Conservation (phyloP, 1,139 yeast species). For the Blastobotrys apis region DNA sequence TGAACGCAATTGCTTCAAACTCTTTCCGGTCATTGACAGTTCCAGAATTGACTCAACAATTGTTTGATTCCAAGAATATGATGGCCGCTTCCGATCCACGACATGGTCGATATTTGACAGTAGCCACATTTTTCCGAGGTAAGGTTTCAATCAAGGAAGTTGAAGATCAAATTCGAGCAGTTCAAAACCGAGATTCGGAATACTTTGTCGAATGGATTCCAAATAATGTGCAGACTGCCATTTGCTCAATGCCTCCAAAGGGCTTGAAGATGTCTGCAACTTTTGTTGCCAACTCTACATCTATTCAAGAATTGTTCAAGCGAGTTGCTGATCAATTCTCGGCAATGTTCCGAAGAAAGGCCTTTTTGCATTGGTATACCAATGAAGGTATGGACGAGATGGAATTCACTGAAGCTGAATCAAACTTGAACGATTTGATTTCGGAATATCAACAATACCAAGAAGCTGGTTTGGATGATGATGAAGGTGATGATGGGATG, state of each 20-base stretch:
- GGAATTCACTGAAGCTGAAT: conserved; percentile 87
- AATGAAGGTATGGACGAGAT: conserved; percentile 94
- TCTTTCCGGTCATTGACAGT: conserved; percentile 81
- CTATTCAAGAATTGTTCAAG: conserved; percentile 84
- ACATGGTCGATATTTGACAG: conserved; percentile 89
- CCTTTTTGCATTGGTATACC: conserved; percentile 94
- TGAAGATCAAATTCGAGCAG: conserved; percentile 86
- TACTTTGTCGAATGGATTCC: conserved; percentile 97
- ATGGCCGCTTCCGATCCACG: conserved; percentile 94
- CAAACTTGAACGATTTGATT: conserved; percentile 81
- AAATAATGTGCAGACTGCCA: conserved; percentile 90
- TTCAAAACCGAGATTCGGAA: conserved; percentile 74
- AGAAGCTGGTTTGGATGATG: conserved; percentile 74
- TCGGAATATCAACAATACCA: conserved; percentile 91
- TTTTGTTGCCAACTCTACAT: conserved; percentile 86
- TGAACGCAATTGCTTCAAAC: conserved; percentile 66
- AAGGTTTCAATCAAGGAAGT: conserved; percentile 88
- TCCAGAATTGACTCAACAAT: conserved; percentile 88
- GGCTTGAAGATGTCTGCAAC: conserved; percentile 87
- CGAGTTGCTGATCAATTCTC: conserved; percentile 87
- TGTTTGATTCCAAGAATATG: conserved; percentile 88
- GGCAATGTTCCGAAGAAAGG: conserved; percentile 90
- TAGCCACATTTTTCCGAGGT: conserved; percentile 91
- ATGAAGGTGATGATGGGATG: conserved; percentile 52
- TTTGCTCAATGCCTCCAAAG: conserved; percentile 85